These are phyloP conservation scores for Monilinia fructicola DNA, from an alignment of 2,329 filamentous ascomycete genomes.

Conservation along the genomic window DNA sequence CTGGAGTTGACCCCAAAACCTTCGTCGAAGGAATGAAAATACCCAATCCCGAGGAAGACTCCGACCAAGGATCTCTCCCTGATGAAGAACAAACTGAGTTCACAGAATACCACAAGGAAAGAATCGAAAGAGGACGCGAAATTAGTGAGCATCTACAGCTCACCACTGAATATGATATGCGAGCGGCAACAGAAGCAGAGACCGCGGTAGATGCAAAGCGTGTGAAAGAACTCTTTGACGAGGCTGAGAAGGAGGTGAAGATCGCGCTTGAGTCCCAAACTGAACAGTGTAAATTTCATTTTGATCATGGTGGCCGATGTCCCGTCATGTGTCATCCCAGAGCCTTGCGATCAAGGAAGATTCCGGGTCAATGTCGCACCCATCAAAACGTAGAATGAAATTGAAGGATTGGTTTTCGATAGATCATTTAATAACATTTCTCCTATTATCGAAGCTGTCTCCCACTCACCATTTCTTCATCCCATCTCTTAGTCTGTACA, in stretches of 20 bases:
- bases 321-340: neutral
- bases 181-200: neutral
- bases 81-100: neutral
- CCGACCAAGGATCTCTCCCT: neutral
- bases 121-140: neutral
- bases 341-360: neutral
- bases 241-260: neutral
- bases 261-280: neutral
- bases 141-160: neutral
- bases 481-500: neutral
- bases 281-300: neutral
- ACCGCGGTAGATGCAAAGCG: neutral
- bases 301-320: neutral
- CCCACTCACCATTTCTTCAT: neutral
- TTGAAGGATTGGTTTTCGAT: neutral
- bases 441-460: no score
- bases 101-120: neutral
- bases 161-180: neutral
- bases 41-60: constrained; percentile 11
- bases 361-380: neutral
- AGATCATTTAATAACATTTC: neutral
- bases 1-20: constrained; percentile 10
- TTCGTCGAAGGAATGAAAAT: constrained; percentile 6
- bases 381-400: neutral
- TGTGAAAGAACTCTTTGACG: neutral